phyloP scores from a whole-genome alignment of 1,284 basidiomycete species.

The Malassezia equina region DNA sequence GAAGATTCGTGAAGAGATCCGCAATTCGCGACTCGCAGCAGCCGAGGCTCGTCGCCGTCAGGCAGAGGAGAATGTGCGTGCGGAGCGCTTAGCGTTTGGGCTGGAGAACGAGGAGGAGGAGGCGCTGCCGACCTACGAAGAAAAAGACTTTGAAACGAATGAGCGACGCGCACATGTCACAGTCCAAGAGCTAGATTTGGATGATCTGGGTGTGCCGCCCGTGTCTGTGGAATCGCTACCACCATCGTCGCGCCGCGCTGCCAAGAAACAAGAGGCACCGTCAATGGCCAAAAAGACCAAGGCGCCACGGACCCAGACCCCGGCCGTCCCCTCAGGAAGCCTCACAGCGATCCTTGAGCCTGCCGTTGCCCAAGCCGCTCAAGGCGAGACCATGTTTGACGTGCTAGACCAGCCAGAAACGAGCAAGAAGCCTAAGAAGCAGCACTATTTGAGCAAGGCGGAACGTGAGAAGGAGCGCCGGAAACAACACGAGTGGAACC shows the following conservation, averaged over 20 bases:
- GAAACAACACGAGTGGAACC: slow-evolving; percentile 8
- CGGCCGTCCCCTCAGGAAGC: slow-evolving; percentile 3
- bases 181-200: slow-evolving; percentile 10
- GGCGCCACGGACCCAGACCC: not conserved
- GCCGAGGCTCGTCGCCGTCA: slow-evolving; percentile 28
- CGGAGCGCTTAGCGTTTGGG: slow-evolving; percentile 30
- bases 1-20: slow-evolving; percentile 29
- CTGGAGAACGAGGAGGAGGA: slow-evolving; percentile 28
- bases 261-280: not conserved
- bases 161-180: slow-evolving; percentile 15
- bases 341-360: slow-evolving; percentile 17
- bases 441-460: slow-evolving; percentile 5
- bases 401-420: not conserved
- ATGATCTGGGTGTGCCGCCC: not conserved
- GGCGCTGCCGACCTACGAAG: slow-evolving; percentile 15
- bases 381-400: not conserved
- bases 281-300: not conserved
- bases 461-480: slow-evolving; percentile 14
- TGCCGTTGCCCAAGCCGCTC: slow-evolving; percentile 7
- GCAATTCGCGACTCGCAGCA: slow-evolving; percentile 19
- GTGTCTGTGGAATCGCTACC: not conserved
- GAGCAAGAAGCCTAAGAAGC: not conserved
- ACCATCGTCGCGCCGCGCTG: slow-evolving; percentile 2
- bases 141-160: slow-evolving; percentile 9
- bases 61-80: slow-evolving; percentile 38